phyloP scores from a whole-genome alignment of 2,329 filamentous ascomycete species.

The Sordariomycetes sp. region DNA sequence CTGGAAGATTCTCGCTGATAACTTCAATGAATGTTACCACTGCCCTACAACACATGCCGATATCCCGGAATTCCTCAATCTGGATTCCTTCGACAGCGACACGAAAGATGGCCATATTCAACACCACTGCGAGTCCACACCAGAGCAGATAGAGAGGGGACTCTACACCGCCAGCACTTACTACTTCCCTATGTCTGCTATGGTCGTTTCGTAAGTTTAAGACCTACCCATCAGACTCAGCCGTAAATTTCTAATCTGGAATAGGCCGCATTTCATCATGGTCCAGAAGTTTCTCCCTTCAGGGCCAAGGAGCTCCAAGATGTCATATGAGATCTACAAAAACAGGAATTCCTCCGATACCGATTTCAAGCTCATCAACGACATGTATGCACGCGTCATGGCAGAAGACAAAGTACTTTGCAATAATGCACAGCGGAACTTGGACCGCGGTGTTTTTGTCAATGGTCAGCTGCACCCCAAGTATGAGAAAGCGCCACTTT shows the following conservation, averaged over 20 bases:
- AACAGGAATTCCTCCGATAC: not conserved
- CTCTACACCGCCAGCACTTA: conserved; percentile 35
- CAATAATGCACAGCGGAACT: conserved; percentile 1
- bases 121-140: conserved; percentile 35
- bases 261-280: no score
- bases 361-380: not conserved
- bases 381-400: not conserved
- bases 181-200: conserved; percentile 41
- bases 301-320: not conserved
- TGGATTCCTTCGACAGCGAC: conserved; percentile 44
- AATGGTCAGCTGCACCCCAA: conserved; percentile 1
- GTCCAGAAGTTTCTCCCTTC: no score
- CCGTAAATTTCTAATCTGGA: no score
- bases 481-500: not conserved
- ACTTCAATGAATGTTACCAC: conserved; percentile 60
- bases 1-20: conserved; percentile 49
- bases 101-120: conserved; percentile 38
- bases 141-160: conserved; percentile 36
- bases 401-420: conserved; percentile 1
- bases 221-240: no score
- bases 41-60: conserved; percentile 51
- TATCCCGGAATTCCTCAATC: conserved; percentile 43
- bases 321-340: conserved; percentile 1
- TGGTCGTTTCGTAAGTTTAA: conserved; percentile 41
- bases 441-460: conserved; percentile 1